Evolutionary conservation across 352 stramenopile genomes (phyloP), one percentile per base, ranked within the genome.

Genomic region (Aphanomyces stellatus): DNA sequence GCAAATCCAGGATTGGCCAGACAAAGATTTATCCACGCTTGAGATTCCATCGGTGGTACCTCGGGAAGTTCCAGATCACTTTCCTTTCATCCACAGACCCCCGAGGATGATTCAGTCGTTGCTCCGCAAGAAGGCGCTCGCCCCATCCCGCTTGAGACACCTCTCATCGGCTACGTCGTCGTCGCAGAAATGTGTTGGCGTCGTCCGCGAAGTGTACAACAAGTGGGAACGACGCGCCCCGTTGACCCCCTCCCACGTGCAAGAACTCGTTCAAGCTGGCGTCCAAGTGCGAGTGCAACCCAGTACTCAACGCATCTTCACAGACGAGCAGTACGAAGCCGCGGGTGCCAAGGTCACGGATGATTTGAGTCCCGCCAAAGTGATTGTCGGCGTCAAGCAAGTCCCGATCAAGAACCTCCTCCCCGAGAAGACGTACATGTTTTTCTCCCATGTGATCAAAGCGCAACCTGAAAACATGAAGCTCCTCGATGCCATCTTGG

Each of bases 381-480:
- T 98, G 51, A 96, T 99, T 69, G 82, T 99, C 57, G 94, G 95
- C 72, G 93, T 99, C 67, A 99, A 99, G 77, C 88, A 98, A 64
- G 87, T 97, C 49, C 85, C 82, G 13, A 84, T 85, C 67, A 72
- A 83, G 17, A 69, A 85, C 55, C 75, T 98, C 42, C 74, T 97
- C 49, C 60, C 80, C 7, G 80, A 98, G 37, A 97, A 97, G 76
- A 97, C 92, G 24, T 98, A 98, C 74, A 85, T 98, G 68, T 98
- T 98, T 78, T 99, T 99, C 73, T 96, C 85, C 66, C 96, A 99
- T 81, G 96, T 91, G 59, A 98, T 98, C 79, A 99, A 99, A 72
- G 96, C 91, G 42, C 96, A 99, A 76, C 80, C 85, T 3, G 88
- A 98, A 72, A 98, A 98, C 76, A 98, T 99, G 95, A 74, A 78